Conservation (phyloP, 768 basidiomycete genomes). For the Cystofilobasidium bisporidii region DNA sequence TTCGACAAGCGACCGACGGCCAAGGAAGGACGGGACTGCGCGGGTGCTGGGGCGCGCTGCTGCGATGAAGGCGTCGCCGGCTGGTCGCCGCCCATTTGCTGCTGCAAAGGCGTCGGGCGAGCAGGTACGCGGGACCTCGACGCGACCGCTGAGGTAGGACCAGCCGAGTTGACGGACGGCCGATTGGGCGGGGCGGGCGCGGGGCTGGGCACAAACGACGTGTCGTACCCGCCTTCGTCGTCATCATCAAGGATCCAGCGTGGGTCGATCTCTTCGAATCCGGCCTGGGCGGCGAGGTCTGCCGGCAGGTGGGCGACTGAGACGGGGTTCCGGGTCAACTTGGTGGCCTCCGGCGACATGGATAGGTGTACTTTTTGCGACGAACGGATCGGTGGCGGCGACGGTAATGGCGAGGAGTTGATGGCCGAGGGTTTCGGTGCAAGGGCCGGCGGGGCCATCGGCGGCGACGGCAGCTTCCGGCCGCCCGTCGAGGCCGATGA, state of each 20-base stretch:
- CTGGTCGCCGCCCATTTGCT: too few relatives aligned
- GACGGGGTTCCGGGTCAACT: neutral
- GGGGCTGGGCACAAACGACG: slow-evolving; percentile 7
- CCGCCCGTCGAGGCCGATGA: neutral
- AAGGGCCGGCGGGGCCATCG: neutral
- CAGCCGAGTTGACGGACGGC: neutral
- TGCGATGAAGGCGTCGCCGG: neutral
- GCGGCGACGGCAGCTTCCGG: neutral
- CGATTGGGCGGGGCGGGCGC: neutral
- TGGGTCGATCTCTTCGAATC: slow-evolving; percentile 37
- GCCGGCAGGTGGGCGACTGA: neutral
- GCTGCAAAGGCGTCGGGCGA: neutral
- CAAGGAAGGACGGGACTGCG: neutral
- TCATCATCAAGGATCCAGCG: slow-evolving; percentile 31
- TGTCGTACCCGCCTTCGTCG: slow-evolving; percentile 27
- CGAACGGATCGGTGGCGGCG: slow-evolving; percentile 7
- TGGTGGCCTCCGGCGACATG: neutral
- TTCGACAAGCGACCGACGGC: neutral
- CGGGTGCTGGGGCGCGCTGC: neutral
- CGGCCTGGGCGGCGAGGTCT: slow-evolving; percentile 31
- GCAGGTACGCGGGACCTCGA: neutral
- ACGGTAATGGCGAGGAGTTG: neutral
- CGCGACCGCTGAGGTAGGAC: neutral
- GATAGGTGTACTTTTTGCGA: slow-evolving; percentile 4
- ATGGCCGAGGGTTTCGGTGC: neutral